A percentile compares a stretch with the other conserved stretches of the same genome.
Evolutionary conservation across 306 rosid species (phyloP).

Genomic region (Abrus precatorius): DNA sequence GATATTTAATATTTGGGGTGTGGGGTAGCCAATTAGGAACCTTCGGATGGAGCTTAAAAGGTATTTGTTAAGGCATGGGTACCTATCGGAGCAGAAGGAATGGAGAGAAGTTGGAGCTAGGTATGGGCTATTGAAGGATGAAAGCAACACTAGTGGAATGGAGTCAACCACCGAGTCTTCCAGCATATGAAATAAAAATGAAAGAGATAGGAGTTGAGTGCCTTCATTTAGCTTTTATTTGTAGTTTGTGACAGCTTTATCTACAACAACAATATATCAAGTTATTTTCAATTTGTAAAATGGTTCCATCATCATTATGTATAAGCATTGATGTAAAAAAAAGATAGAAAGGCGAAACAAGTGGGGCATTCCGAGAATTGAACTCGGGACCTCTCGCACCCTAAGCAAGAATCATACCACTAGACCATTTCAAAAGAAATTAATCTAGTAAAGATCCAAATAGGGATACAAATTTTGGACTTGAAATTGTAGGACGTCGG

Average conservation of each 20-base stretch:
- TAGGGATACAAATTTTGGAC: too few relatives aligned
- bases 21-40: conserved; percentile 49
- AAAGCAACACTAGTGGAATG: conserved; percentile 31
- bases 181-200: neutral
- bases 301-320: neutral
- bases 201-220: neutral
- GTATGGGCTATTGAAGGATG: conserved; percentile 42
- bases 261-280: neutral
- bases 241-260: neutral
- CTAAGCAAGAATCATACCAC: conserved; percentile 51
- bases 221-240: neutral
- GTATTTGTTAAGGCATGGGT: conserved; percentile 43
- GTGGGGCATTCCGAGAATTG: conserved; percentile 45
- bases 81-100: conserved; percentile 39
- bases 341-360: neutral
- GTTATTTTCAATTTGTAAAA: too few relatives aligned
- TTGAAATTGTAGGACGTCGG: too few relatives aligned
- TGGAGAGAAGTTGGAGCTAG: conserved; percentile 50
- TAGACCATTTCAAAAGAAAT: conserved; percentile 29
- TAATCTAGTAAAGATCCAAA: too few relatives aligned
- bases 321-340: neutral
- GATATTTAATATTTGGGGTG: conserved; percentile 28
- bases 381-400: conserved; percentile 52
- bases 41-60: conserved; percentile 40
- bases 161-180: neutral